These are phyloP conservation scores for Sarcodon sp. DNA, from an alignment of 768 basidiomycete genomes.

Conservation along the genomic window DNA sequence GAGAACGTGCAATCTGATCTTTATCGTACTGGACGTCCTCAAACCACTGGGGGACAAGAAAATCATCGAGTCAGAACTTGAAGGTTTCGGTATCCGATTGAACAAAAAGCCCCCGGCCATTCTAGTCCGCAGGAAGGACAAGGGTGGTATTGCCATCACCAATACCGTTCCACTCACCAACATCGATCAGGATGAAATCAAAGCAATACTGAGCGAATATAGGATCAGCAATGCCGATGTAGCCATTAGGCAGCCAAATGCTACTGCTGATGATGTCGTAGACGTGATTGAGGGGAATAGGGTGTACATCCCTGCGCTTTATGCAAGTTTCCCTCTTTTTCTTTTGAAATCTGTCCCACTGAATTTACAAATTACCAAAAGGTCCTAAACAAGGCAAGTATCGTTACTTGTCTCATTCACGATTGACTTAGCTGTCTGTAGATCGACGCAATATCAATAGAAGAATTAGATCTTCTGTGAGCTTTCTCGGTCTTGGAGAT, in stretches of 20 bases:
- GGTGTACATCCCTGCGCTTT: constrained; percentile 88
- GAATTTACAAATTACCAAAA: constrained; percentile 14
- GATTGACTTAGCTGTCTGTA: constrained; percentile 15
- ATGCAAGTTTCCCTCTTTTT: constrained; percentile 34
- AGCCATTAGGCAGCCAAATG: constrained; percentile 84
- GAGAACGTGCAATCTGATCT: constrained; percentile 95
- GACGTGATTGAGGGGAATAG: constrained; percentile 96
- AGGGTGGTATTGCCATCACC: constrained; percentile 88
- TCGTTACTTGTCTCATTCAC: not conserved
- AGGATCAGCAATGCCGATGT: constrained; percentile 81
- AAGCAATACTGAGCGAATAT: constrained; percentile 90
- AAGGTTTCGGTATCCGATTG: constrained; percentile 95
- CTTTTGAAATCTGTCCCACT: not conserved
- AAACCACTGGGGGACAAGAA: constrained; percentile 96
- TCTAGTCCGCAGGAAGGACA: constrained; percentile 74
- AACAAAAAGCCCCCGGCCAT: constrained; percentile 93
- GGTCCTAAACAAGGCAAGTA: constrained; percentile 71
- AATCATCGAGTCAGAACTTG: constrained; percentile 83
- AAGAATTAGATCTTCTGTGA: constrained; percentile 86
- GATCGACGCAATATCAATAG: constrained; percentile 98
- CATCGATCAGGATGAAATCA: constrained; percentile 93
- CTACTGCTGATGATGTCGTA: constrained; percentile 91
- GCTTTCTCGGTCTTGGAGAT: constrained; percentile 12
- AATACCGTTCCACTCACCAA: constrained; percentile 95
- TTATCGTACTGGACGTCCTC: constrained; percentile 95